Percentiles rank a stretch among this genome's conserved stretches.
These are phyloP conservation scores for Taiwanofungus camphoratus DNA, from an alignment of 1,284 basidiomycete genomes.

Conservation along the genomic window DNA sequence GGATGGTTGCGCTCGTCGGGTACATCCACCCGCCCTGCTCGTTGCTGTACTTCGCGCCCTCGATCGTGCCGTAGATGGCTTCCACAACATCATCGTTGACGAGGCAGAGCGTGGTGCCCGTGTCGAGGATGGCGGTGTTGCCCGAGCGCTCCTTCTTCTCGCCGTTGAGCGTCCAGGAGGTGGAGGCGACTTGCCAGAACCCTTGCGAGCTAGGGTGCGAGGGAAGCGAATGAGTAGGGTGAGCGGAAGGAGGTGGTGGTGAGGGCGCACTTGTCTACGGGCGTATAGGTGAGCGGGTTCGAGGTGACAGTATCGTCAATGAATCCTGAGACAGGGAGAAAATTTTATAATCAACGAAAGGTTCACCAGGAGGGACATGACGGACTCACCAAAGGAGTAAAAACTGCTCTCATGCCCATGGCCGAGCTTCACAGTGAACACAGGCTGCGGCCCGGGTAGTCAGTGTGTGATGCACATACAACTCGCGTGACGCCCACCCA, in stretches of 20 bases:
- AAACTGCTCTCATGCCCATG: conserved; percentile 28
- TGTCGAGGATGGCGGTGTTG: conserved; percentile 36
- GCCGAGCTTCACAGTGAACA: conserved; percentile 31
- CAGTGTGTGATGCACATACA: background rate
- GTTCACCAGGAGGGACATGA: background rate
- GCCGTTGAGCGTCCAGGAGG: conserved; percentile 24
- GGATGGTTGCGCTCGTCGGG: conserved; percentile 27
- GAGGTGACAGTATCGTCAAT: conserved; percentile 27
- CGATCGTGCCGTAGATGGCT: conserved; percentile 27
- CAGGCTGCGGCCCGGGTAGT: conserved; percentile 12
- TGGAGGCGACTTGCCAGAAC: conserved; percentile 31
- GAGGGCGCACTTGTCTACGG: conserved; percentile 25
- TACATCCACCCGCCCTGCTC: conserved; percentile 33
- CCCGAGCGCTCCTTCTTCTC: conserved; percentile 20
- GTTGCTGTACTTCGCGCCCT: conserved; percentile 30
- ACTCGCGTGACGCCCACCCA: conserved; percentile 3
- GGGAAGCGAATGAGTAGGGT: background rate
- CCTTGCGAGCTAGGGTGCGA: conserved; percentile 24
- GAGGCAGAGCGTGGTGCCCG: conserved; percentile 33
- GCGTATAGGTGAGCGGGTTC: conserved; percentile 24
- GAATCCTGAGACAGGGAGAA: conserved; percentile 18
- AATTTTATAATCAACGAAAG: background rate
- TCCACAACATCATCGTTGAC: conserved; percentile 29
- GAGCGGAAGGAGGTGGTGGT: conserved; percentile 7
- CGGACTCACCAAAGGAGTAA: conserved; percentile 30